A percentile compares a stretch with the other conserved stretches of the same genome.
Conservation (phyloP, 108 stramenopile genomes). For the Pelagomonas calceolata region DNA sequence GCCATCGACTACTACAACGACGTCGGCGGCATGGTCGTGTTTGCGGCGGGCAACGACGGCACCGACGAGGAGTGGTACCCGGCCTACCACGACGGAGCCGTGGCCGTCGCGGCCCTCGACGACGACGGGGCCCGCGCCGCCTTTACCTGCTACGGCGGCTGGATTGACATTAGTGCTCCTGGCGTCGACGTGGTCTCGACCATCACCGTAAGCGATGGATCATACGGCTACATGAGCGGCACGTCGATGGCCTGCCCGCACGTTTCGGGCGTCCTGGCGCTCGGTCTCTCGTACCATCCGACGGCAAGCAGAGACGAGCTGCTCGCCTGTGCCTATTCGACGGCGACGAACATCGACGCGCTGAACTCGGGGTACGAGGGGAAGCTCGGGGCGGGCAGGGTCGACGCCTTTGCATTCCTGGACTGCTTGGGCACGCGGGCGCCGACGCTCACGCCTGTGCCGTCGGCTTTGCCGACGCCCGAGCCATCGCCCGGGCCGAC, state of each 20-base stretch:
- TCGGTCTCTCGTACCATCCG: not conserved
- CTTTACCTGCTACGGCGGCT: slow-evolving; percentile 20
- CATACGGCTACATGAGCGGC: slow-evolving; percentile 3
- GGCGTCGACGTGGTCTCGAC: slow-evolving; percentile 13
- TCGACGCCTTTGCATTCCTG: not conserved
- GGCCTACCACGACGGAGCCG: slow-evolving; percentile 1
- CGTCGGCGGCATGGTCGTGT: slow-evolving; percentile 11
- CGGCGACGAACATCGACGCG: not conserved
- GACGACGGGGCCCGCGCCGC: not conserved
- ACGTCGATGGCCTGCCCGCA: slow-evolving; percentile 27
- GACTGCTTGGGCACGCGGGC: not conserved
- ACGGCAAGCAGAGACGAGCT: not conserved
- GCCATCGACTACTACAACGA: not conserved
- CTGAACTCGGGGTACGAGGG: not conserved
- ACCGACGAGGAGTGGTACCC: slow-evolving; percentile 10
- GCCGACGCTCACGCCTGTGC: not conserved
- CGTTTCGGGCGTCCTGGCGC: slow-evolving; percentile 12
- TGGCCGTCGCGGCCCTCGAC: slow-evolving; percentile 14
- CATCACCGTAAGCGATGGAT: not conserved
- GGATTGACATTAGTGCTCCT: slow-evolving; percentile 15
- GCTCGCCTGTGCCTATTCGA: not conserved
- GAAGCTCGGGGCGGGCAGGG: not conserved
- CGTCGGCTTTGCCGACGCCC: not conserved
- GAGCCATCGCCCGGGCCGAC: not conserved
- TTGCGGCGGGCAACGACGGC: slow-evolving; percentile 19